Conservation (phyloP, 805 yeast species). For the Huiozyma naganishii region DNA sequence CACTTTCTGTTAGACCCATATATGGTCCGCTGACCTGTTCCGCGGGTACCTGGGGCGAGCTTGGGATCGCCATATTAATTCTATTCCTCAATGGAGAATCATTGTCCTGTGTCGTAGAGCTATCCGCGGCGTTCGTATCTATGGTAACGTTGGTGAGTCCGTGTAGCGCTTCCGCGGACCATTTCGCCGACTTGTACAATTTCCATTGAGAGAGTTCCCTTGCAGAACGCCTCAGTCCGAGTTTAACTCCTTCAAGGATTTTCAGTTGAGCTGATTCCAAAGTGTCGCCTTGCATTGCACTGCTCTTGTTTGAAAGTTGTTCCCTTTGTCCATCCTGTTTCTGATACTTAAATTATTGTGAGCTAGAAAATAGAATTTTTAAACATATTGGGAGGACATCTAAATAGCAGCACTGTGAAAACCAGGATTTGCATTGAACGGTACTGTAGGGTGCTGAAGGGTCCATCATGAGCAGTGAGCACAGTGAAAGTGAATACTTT, state of each 20-base stretch:
- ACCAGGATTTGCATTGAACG: neutral
- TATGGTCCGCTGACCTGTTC: neutral
- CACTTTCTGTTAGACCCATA: conserved; percentile 16
- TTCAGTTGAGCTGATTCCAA: conserved; percentile 1
- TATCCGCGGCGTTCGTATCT: conserved; percentile 1
- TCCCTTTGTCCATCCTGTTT: too few relatives aligned
- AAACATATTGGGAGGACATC: neutral
- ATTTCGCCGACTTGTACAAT: conserved; percentile 62
- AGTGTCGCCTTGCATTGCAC: neutral
- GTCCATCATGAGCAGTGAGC: neutral
- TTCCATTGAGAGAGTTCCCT: conserved; percentile 43
- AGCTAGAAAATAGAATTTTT: neutral
- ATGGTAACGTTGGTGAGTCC: conserved; percentile 34
- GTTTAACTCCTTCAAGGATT: conserved; percentile 10
- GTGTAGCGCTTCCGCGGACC: conserved; percentile 73
- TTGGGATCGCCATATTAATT: conserved; percentile 1
- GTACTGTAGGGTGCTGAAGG: neutral
- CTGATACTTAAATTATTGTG: neutral
- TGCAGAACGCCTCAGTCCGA: conserved; percentile 32
- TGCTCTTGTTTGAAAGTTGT: too few relatives aligned
- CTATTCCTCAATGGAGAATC: conserved; percentile 15
- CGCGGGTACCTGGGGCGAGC: conserved; percentile 1
- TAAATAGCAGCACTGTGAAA: neutral
- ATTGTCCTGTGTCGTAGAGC: conserved; percentile 7
- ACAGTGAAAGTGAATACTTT: conserved; percentile 11